A percentile compares a stretch with the other conserved stretches of the same genome.
These are phyloP conservation scores for Abeoforma whisleri DNA, from an alignment of 78 protist species.

Conservation along the genomic window DNA sequence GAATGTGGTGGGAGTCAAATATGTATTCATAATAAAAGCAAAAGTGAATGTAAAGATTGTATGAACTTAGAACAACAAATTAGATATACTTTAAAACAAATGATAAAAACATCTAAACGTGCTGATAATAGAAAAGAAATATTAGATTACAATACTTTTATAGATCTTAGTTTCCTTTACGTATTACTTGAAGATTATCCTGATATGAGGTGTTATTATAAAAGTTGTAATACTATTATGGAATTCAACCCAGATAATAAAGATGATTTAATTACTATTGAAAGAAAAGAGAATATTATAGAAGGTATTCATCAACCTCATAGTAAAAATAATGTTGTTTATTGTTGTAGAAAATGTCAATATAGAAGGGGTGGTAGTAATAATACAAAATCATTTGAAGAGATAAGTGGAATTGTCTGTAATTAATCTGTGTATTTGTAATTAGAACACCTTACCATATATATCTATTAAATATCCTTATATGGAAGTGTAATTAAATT, in stretches of 20 bases:
- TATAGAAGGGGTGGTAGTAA: neutral
- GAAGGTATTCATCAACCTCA: neutral
- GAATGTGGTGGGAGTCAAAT: conserved; percentile 9
- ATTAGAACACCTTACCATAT: no score
- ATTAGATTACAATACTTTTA: neutral
- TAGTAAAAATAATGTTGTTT: neutral
- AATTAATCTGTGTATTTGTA: no score
- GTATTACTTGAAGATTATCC: neutral
- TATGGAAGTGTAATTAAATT: no score
- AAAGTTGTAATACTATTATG: neutral
- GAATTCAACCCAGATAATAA: neutral
- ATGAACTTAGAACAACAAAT: neutral
- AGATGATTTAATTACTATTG: neutral
- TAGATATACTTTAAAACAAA: neutral
- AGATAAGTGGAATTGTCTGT: no score
- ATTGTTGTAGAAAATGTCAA: neutral
- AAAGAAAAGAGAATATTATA: neutral
- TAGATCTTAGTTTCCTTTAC: neutral
- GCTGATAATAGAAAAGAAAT: neutral
- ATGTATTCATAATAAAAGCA: neutral
- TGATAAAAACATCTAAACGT: neutral
- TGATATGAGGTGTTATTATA: neutral
- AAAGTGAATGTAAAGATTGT: neutral
- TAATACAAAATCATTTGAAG: no score
- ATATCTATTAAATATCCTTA: no score